Base-by-base conservation (phyloP, 139 green algal species). In the Bryopsis sp. region DNA sequence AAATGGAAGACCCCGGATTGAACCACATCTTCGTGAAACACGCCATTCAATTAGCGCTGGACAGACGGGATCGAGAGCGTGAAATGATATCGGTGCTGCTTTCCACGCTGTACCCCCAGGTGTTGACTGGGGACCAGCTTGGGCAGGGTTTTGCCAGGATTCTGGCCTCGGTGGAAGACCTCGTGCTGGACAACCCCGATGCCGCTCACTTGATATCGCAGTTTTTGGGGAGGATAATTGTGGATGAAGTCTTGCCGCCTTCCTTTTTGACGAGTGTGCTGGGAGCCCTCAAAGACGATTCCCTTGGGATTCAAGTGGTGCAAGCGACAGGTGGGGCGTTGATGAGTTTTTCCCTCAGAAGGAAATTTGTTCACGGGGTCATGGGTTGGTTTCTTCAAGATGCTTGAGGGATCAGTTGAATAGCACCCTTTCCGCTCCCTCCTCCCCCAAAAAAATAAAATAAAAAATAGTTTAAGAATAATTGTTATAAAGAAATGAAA, bases 161-260 rank as follows among this genome's bases (percentile, higher is more conserved):
- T 65, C 76, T 95, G 50, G 70, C 76, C 1, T 78, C 80, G 2
- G 70, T 77, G 0, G 88, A 95, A 47, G 91, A 97, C 80, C 74
- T 94, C 34, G 74, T 84, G 35, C 83, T 97, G 38, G 92, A 97
- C 77, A 86, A 94, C 54, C 92, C 91, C 1, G 83, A 95, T 35
- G 93, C 86, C 0, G 75, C 77, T 2, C 77, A 81, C 66, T 72
- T 95, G 48, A 70, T 97, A 34, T 68, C 79, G 8, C 80, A 92
- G 22, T 96, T 96, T 74, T 57, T 93, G 62, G 86, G 86, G 11
- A 77, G 92, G 6, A 85, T 87, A 2, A 81, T 97, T 33, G 87
- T 97, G n/a, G 92, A 98, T 70, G 92, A 98, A 80, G 78, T 93
- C 47, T 74, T 97, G 67, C 78, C 92, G 6, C 92, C 92, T 0